phyloP scores from a whole-genome alignment of 164 flowering plant genomes.

The Aristolochia fimbriata region DNA sequence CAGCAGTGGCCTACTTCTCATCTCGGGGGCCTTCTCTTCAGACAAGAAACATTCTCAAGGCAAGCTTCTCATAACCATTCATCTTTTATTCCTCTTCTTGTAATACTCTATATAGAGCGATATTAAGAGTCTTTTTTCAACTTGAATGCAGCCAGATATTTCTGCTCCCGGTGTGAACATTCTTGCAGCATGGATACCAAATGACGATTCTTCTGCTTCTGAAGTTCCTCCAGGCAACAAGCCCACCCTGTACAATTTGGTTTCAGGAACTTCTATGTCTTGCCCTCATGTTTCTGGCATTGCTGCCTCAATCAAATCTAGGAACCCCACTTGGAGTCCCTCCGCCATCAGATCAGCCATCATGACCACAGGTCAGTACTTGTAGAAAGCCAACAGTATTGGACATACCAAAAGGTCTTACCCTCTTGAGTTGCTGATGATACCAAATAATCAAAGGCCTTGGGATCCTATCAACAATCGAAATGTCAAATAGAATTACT shows the following conservation, averaged over 20 bases:
- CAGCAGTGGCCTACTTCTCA: slow-evolving; percentile 53
- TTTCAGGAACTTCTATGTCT: slow-evolving; percentile 88
- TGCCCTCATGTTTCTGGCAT: slow-evolving; percentile 81
- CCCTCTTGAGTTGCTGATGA: too few relatives aligned
- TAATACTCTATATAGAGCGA: background rate
- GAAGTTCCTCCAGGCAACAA: slow-evolving; percentile 28
- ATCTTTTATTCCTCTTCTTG: background rate
- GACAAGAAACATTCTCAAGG: slow-evolving; percentile 63
- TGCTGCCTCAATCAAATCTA: slow-evolving; percentile 52
- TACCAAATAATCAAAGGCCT: too few relatives aligned
- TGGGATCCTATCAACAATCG: too few relatives aligned
- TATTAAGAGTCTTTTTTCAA: background rate
- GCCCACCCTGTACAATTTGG: slow-evolving; percentile 40
- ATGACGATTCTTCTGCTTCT: slow-evolving; percentile 23
- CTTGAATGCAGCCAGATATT: slow-evolving; percentile 62
- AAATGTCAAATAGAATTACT: too few relatives aligned
- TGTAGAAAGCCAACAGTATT: background rate
- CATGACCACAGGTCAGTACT: slow-evolving; percentile 62
- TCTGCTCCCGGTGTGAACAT: slow-evolving; percentile 81
- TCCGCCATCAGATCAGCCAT: slow-evolving; percentile 75
- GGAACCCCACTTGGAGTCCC: slow-evolving; percentile 49
- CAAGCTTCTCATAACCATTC: slow-evolving; percentile 11
- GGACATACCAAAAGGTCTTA: background rate
- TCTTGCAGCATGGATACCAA: slow-evolving; percentile 70
- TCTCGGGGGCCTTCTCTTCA: slow-evolving; percentile 55